phyloP scores from a whole-genome alignment of 2,329 filamentous ascomycete genomes.

The Metarhizium rileyi region DNA sequence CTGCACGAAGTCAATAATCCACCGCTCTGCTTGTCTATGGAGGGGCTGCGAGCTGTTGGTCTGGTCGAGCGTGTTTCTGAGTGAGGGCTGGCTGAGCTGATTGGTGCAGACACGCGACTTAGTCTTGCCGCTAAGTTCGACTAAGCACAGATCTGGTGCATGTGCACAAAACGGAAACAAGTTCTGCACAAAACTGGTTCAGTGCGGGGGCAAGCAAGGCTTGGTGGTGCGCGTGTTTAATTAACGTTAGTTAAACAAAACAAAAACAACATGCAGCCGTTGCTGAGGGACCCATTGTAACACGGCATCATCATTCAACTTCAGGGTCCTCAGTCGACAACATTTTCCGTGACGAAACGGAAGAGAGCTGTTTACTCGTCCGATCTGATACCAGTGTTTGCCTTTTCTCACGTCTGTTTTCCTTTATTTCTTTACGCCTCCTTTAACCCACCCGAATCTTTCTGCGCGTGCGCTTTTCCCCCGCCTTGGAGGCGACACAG shows the following conservation, averaged over 20 bases:
- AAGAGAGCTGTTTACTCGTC: neutral
- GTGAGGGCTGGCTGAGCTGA: neutral
- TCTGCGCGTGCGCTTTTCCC: slow-evolving; percentile 5
- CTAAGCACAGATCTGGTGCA: too few species aligned
- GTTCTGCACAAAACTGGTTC: neutral
- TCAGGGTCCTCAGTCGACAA: neutral
- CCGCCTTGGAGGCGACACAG: slow-evolving; percentile 11
- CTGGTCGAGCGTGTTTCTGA: neutral
- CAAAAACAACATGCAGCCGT: slow-evolving; percentile 22
- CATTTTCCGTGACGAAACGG: neutral
- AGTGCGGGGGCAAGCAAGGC: neutral
- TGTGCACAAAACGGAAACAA: neutral
- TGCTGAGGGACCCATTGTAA: slow-evolving; percentile 12
- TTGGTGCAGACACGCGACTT: neutral
- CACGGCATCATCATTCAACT: slow-evolving; percentile 7
- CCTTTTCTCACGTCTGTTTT: neutral
- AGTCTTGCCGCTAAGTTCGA: too few species aligned
- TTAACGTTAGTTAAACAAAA: slow-evolving; percentile 19
- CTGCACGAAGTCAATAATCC: neutral
- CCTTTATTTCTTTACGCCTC: neutral
- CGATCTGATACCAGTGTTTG: neutral
- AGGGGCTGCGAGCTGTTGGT: neutral
- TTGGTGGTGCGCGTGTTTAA: slow-evolving; percentile 10
- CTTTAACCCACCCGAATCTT: too few species aligned
- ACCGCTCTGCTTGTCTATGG: neutral